These are phyloP conservation scores for Brassica incana DNA, from an alignment of 345 rosid species.

Conservation along the genomic window DNA sequence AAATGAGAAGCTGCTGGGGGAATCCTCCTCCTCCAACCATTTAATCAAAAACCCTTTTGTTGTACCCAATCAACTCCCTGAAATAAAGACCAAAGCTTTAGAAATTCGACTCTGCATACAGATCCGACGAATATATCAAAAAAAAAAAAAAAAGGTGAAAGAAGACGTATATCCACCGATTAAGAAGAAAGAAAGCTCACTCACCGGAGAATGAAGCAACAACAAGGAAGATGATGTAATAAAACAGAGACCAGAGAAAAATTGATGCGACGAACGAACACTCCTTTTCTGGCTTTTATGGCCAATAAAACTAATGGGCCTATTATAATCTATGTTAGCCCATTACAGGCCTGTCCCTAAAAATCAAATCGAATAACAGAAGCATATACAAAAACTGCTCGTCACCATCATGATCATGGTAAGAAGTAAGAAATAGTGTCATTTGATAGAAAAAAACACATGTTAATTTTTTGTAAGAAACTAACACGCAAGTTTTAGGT, in stretches of 20 bases:
- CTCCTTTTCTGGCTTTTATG: not conserved
- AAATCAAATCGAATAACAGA: no score
- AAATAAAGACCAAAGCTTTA: not conserved
- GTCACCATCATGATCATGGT: no score
- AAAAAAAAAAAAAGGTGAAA: not conserved
- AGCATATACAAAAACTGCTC: no score
- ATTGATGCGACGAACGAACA: not conserved
- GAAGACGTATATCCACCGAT: not conserved
- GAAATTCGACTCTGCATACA: not conserved
- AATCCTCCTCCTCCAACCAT: conserved; percentile 88
- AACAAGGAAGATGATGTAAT: conserved; percentile 4
- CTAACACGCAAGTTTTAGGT: no score
- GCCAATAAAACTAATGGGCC: not conserved
- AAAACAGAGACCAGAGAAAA: conserved; percentile 25
- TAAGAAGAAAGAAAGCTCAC: not conserved
- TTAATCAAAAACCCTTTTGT: conserved; percentile 24
- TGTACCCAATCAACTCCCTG: conserved; percentile 26
- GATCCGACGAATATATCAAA: conserved; percentile 4
- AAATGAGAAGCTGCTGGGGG: conserved; percentile 77
- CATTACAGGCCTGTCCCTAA: not conserved
- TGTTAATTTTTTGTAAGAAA: no score
- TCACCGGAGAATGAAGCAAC: not conserved
- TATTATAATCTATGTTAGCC: not conserved
- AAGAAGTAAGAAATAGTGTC: no score
- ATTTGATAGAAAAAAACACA: no score